Conservation (phyloP, 805 yeast species). For the Ogataea methylovora region DNA sequence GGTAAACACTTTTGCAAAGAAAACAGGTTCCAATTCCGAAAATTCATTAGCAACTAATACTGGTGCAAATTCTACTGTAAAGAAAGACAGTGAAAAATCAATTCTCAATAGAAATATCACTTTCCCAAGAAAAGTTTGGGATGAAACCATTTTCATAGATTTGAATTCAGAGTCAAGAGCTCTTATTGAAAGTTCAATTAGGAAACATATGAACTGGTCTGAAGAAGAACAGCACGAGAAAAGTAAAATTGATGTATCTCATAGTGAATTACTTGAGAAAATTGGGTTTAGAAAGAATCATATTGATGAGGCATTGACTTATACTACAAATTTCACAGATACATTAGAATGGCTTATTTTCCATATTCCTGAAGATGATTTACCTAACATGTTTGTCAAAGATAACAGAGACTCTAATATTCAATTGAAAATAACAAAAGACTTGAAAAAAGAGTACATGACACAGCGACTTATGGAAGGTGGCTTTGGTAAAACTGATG, state of each 20-base stretch:
- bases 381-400: conserved; percentile 61
- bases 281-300: conserved; percentile 70
- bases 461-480: conserved; percentile 51
- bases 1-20: background rate
- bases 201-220: conserved; percentile 51
- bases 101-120: conserved; percentile 9
- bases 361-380: conserved; percentile 91
- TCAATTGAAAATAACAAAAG: conserved; percentile 45
- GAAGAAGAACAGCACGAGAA: conserved; percentile 10
- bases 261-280: conserved; percentile 12
- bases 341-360: conserved; percentile 73
- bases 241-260: conserved; percentile 5
- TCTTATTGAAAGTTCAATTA: conserved; percentile 54
- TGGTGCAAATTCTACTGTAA: background rate
- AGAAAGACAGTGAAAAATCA: conserved; percentile 4
- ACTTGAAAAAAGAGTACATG: conserved; percentile 48
- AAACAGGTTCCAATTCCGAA: too few species aligned
- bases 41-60: background rate
- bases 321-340: conserved; percentile 41
- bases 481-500: conserved; percentile 67
- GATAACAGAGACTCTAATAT: conserved; percentile 50
- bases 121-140: conserved; percentile 60
- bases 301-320: conserved; percentile 61
- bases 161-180: conserved; percentile 58
- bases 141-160: conserved; percentile 57